Base-by-base conservation (phyloP, 106 monocot species). In the Chionographis japonica region DNA sequence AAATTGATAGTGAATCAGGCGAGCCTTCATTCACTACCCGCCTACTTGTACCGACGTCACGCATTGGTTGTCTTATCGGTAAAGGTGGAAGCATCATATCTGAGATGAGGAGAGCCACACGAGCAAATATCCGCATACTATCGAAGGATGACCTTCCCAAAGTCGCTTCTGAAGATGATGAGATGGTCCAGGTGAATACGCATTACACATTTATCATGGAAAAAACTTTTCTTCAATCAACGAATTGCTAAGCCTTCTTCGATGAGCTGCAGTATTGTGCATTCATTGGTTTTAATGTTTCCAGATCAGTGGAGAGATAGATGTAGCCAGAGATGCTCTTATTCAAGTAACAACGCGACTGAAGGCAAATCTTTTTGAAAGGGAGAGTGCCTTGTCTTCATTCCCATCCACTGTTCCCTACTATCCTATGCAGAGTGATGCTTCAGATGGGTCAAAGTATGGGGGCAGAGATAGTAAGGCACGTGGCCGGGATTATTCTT, bases 221-320 rank as follows among this genome's bases (percentile, higher is more conserved):
- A 62, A 12, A 13, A 39, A 15, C 52, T 18, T 56, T 46, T 62
- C 12, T 73, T 66, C 54, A 56, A 18, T 57, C 36, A 19, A 42
- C 12, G 27, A 27, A 11, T 51, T 13, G 12, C 13, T 51, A 50
- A 35, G 14, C 4, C 20, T 52, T 53, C 11, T 37, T 65, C 37
- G 37, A 52, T 52, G 37, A 10, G 12, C 3, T 13, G 12, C 12
- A 51, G 1, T 39, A 15, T 6, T 2, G 3, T 15, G 51, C 50
- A 20, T 12, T 42, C 16, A 19, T 43, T 16, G 50, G 14, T 16
- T 55, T 36, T 6, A 51, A 54, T 43, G 12, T 56, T 75, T 79
- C 35, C 72, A 88, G 87, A 88, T 88, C 12, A 69, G 80, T 80
- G 87, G 87, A 70, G 87, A 88, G n/a, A 57, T 80, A 49, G 74